phyloP scores from a whole-genome alignment of 2,329 filamentous ascomycete species.

The Elsinoe necatrix region DNA sequence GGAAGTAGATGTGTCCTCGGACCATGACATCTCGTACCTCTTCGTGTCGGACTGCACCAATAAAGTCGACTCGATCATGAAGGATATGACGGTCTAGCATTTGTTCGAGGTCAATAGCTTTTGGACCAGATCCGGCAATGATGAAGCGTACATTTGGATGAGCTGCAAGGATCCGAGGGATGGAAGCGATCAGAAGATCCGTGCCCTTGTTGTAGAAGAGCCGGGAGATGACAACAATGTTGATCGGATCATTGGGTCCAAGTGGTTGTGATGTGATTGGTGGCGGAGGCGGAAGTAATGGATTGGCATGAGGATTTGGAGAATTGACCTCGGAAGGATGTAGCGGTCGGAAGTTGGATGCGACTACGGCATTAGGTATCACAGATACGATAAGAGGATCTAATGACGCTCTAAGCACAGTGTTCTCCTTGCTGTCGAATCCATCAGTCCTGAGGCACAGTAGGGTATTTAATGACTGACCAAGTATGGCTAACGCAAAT shows the following conservation, averaged over 20 bases:
- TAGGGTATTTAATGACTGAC: no score
- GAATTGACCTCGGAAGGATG: conserved; percentile 34
- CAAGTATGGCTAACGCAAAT: conserved; percentile 98
- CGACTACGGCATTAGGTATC: conserved; percentile 94
- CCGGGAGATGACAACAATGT: conserved; percentile 92
- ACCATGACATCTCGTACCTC: conserved; percentile 98
- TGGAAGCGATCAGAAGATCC: conserved; percentile 90
- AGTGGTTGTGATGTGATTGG: conserved; percentile 57
- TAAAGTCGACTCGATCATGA: conserved; percentile 85
- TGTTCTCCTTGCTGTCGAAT: conserved; percentile 82
- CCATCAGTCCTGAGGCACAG: conserved; percentile 23
- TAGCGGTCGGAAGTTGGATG: conserved; percentile 83
- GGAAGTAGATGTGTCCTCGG: conserved; percentile 89
- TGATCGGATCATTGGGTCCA: conserved; percentile 78
- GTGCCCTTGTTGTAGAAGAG: conserved; percentile 99
- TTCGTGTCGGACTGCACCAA: conserved; percentile 88
- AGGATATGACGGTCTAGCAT: conserved; percentile 72
- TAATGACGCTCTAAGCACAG: conserved; percentile 83
- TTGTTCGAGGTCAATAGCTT: conserved; percentile 94
- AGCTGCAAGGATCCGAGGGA: conserved; percentile 79
- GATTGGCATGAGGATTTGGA: conserved; percentile 34
- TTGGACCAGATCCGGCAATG: conserved; percentile 90
- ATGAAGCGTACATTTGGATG: conserved; percentile 94
- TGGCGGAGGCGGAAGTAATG: conserved; percentile 33
- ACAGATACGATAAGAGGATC: conserved; percentile 97